Percentiles rank a stretch among this genome's conserved stretches.
Evolutionary conservation across 2,329 filamentous ascomycete genomes (phyloP).

Genomic region (Penicillium brasilianum): DNA sequence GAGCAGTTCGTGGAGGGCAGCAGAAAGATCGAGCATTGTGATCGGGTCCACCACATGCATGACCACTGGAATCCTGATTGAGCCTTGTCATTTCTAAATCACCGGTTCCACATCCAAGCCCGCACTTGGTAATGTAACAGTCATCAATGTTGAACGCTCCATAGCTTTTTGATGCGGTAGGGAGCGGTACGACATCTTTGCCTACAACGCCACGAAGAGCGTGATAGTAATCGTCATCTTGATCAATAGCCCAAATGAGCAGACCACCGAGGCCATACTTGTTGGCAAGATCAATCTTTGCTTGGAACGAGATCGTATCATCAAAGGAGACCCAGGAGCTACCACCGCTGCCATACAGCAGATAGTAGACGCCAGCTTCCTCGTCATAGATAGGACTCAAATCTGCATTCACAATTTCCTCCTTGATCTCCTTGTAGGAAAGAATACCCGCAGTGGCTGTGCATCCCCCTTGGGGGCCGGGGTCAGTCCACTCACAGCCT

Average conservation of each 20-base stretch:
- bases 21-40: no score
- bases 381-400: not conserved
- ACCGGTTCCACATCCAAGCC: no score
- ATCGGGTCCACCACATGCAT: no score
- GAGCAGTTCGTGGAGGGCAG: no score
- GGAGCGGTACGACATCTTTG: no score
- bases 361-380: not conserved
- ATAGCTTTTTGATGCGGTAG: no score
- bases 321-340: not conserved
- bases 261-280: not conserved
- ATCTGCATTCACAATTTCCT: not conserved
- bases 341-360: not conserved
- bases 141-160: no score
- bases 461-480: not conserved
- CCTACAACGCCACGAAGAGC: no score
- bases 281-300: not conserved
- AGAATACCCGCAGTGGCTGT: not conserved
- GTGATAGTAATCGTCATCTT: not conserved
- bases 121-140: no score
- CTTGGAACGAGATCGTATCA: not conserved
- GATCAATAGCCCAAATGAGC: not conserved
- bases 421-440: not conserved
- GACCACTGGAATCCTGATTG: no score
- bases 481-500: not conserved
- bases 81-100: no score